Base-by-base conservation (phyloP, 2,329 filamentous ascomycete species). In the Aspergillus cejpii region DNA sequence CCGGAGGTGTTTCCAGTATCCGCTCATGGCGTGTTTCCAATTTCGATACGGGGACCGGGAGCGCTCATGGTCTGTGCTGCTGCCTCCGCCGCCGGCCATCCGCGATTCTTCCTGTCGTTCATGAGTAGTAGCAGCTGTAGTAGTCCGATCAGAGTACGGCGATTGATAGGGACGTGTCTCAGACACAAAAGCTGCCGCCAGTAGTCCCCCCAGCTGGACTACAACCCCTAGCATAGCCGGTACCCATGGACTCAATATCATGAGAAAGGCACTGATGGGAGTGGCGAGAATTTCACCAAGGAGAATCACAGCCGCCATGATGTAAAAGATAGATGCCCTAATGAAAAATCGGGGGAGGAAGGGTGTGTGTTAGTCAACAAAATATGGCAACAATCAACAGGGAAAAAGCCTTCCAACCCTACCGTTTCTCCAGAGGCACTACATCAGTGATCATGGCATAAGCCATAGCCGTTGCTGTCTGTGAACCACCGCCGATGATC, bases 231-330 rank as follows among this genome's bases (percentile, higher is more conserved):
- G 43, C 12, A 49, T 23, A 20, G 26, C 49, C 17, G 49, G 49
- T 2, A 41, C 5, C 49, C 49, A 51, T n/a, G 40, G 19, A 3
- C 33, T 41, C 15, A 27, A 36, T 28, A 33, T 15, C 49, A 51
- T 51, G 11, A 51, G 23, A 39, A 39, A 49, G 19, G 49, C 49
- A 19, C 49, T 51, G 5, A 51, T 23, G 2, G 46, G 46, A 14
- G 37, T 40, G 5, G 49, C 49, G 4, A 49, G 21, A 11, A 51
- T 49, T 17, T 51, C 42, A 3, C 46, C 34, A 10, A 41, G 20
- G 10, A 49, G 29, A 1, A 44, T 33, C 5, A 40, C 40, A 10
- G 33, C 49, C 3, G 23, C 23, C 14, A 51, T 28, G 27, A 51
- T 10, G 19, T 44, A 49, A 17, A 46, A 51, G 26, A 39, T 34